These are phyloP conservation scores for Colletotrichum lini DNA, from an alignment of 2,329 filamentous ascomycete species.

Conservation along the genomic window DNA sequence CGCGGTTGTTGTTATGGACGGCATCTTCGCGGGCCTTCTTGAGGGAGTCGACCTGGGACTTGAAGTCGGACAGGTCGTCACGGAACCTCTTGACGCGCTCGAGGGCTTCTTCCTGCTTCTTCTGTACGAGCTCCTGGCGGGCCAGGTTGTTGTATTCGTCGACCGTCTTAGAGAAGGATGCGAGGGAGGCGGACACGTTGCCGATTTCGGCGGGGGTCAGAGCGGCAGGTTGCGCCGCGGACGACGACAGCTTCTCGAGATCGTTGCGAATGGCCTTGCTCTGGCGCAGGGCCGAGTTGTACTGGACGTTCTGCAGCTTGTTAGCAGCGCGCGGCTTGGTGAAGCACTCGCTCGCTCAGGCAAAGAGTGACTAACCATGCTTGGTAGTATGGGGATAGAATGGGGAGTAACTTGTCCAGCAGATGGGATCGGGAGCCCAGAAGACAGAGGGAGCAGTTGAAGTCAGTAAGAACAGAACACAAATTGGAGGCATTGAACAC, in stretches of 20 bases:
- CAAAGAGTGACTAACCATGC: conserved; percentile 24
- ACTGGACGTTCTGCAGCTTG: conserved; percentile 79
- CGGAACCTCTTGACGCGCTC: conserved; percentile 91
- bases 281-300: conserved; percentile 89
- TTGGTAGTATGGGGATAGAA: neutral
- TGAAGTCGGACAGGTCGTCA: conserved; percentile 84
- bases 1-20: conserved; percentile 75
- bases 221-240: conserved; percentile 70
- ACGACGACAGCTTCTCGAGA: conserved; percentile 77
- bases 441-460: neutral
- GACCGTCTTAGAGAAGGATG: conserved; percentile 87
- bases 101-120: conserved; percentile 91
- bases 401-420: neutral
- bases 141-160: conserved; percentile 92
- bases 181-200: conserved; percentile 83
- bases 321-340: conserved; percentile 45
- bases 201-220: conserved; percentile 71
- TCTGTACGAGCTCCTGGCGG: conserved; percentile 88
- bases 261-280: conserved; percentile 84
- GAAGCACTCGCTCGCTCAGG: conserved; percentile 1
- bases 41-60: conserved; percentile 81
- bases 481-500: neutral
- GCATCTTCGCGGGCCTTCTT: conserved; percentile 84
- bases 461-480: neutral
- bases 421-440: neutral